Base-by-base conservation (phyloP, 2,329 filamentous ascomycete species). In the Hymenoscyphus infarciens region DNA sequence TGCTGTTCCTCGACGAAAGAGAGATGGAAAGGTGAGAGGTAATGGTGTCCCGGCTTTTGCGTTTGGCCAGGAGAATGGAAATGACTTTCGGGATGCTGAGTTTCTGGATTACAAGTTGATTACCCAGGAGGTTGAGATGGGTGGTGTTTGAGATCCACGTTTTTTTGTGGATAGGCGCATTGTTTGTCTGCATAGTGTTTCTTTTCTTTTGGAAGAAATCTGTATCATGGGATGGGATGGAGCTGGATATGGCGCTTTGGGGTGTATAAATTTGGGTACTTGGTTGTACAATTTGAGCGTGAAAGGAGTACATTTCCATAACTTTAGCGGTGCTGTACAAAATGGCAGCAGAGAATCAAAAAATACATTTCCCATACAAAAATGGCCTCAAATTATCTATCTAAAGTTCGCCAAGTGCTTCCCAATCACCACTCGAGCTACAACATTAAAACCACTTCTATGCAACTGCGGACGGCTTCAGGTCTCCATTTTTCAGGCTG, bases 41-140 rank as follows among this genome's bases (percentile, higher is more conserved):
- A 19, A 1, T 27, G 31, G 33, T 6, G 59, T 61, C 6, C 59
- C 59, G 56, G 59, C 58, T 27, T 29, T 60, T 73, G 33, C 59
- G 25, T 35, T 58, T 73, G 64, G 62, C 2, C 80, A 84, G 70
- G 81, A 84, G 70, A 84, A 83, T 66, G 49, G 11, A 61, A 66
- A 61, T 52, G 68, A 91, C 72, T 91, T 91, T 73, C 86, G 83
- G 62, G 89, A 92, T 63, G 88, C 88, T 0, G 80, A 83, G 0
- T 92, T 92, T 64, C 73, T 88, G 60, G 83, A 85, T 61, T 78
- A 74, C 68, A 64, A 61, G 7, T 42, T 67, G 16, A 58, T 61
- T 19, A 56, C 52, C 53, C 62, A 42, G 25, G 72, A 74, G 58
- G 67, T 71, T n/a, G 69, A 72, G 63, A 74, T 74, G 72, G 66